Conservation (phyloP, 108 stramenopile species). For the Cyclostephanos tholiformis region DNA sequence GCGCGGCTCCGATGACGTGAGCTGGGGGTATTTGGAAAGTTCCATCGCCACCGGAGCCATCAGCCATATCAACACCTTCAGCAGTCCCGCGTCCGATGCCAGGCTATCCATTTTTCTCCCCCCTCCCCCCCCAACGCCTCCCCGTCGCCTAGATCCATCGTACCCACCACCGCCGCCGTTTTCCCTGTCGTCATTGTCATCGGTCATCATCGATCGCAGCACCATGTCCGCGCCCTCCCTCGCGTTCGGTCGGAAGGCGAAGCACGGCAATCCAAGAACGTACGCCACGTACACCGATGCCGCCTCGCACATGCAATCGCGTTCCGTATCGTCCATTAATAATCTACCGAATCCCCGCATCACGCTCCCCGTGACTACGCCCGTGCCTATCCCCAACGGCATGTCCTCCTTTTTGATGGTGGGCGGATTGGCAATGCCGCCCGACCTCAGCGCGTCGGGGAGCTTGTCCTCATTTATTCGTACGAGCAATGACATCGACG, state of each 20-base stretch:
- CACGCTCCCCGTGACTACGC: conserved; percentile 69
- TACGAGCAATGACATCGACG: conserved; percentile 36
- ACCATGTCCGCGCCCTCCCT: conserved; percentile 67
- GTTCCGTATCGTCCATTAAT: conserved; percentile 84
- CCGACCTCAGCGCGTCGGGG: conserved; percentile 38
- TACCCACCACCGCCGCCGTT: conserved; percentile 47
- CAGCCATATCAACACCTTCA: conserved; percentile 90
- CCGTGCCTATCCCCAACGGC: conserved; percentile 81
- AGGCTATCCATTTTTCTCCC: conserved; percentile 56
- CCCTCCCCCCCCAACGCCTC: conserved; percentile 11
- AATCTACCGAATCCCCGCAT: conserved; percentile 86
- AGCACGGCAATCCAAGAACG: conserved; percentile 90
- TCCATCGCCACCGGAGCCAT: conserved; percentile 94
- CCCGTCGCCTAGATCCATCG: too few species aligned
- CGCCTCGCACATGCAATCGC: conserved; percentile 93
- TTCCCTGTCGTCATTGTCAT: conserved; percentile 27
- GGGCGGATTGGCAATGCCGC: conserved; percentile 30
- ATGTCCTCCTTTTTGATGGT: conserved; percentile 52
- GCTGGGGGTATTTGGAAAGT: conserved; percentile 71
- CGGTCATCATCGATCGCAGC: conserved; percentile 46
- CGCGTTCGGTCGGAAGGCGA: conserved; percentile 93
- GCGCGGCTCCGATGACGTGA: conserved; percentile 88
- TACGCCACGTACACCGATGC: conserved; percentile 90
- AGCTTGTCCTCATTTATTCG: conserved; percentile 63
- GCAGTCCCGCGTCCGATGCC: conserved; percentile 70